These are phyloP conservation scores for Hypholoma fasciculare DNA, from an alignment of 768 basidiomycete genomes.

Conservation along the genomic window DNA sequence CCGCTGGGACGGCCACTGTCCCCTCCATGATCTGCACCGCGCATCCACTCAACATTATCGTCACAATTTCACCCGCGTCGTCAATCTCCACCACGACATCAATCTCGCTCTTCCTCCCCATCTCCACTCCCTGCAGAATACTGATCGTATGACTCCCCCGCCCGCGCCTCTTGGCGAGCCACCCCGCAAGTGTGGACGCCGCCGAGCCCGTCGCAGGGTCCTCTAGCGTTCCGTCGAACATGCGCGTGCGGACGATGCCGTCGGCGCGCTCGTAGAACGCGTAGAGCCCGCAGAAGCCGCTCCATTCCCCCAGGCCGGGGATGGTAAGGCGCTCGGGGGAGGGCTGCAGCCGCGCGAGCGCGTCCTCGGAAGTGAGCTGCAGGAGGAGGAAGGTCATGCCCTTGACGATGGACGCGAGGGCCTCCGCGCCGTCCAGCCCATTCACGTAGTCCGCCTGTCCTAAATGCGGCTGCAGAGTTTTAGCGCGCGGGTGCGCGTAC, in stretches of 20 bases:
- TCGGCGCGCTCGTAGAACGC: constrained; percentile 33
- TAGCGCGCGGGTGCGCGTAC: constrained; percentile 23
- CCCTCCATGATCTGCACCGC: constrained; percentile 45
- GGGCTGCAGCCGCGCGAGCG: constrained; percentile 31
- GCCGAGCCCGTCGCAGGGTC: constrained; percentile 50
- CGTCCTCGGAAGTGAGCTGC: constrained; percentile 36
- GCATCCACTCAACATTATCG: constrained; percentile 36
- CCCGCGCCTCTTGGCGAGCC: constrained; percentile 35
- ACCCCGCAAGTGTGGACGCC: constrained; percentile 42
- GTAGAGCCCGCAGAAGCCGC: constrained; percentile 34
- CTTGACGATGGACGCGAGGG: constrained; percentile 44
- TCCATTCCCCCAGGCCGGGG: constrained; percentile 39
- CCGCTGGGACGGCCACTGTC: neutral
- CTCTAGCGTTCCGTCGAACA: constrained; percentile 40
- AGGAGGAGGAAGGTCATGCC: constrained; percentile 46
- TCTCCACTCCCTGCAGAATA: constrained; percentile 46
- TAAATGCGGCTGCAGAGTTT: constrained; percentile 29
- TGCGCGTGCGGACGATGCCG: constrained; percentile 37
- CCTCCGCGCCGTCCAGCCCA: constrained; percentile 31
- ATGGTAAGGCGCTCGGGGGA: constrained; percentile 23
- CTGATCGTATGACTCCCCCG: constrained; percentile 34
- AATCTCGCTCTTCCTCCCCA: constrained; percentile 45
- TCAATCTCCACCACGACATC: constrained; percentile 34
- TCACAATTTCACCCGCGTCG: constrained; percentile 24
- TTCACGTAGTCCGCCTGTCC: constrained; percentile 34